Conservation (phyloP, 2,329 filamentous ascomycete genomes). For the Sclerotinia subarctica region DNA sequence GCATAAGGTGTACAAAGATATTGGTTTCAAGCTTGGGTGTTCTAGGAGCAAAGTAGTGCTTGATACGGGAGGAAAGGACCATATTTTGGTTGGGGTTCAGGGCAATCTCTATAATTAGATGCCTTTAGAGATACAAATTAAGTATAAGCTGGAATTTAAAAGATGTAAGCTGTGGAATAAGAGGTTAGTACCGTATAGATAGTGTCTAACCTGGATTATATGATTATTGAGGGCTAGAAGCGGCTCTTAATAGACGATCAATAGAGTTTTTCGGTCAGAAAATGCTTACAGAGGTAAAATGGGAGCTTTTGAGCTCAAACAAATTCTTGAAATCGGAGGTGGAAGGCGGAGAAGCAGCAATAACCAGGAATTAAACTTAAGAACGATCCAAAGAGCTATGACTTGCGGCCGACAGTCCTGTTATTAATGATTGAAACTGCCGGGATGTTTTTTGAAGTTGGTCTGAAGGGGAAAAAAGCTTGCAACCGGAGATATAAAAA, state of each 20-base stretch:
- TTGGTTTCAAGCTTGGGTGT: background rate
- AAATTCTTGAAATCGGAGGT: background rate
- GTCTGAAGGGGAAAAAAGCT: background rate
- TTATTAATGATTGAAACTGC: background rate
- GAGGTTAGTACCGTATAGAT: background rate
- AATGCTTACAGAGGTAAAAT: background rate
- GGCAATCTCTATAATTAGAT: no score
- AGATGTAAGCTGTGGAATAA: background rate
- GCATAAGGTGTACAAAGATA: conserved; percentile 1
- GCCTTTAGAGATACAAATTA: background rate
- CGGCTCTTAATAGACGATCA: background rate
- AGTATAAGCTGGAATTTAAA: background rate
- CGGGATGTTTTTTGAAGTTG: background rate
- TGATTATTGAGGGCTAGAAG: background rate
- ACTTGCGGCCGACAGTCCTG: background rate
- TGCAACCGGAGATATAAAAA: background rate
- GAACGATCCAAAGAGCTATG: background rate
- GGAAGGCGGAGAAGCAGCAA: background rate
- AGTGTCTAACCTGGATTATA: background rate
- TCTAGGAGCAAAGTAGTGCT: background rate
- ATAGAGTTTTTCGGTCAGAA: no score
- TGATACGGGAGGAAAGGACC: background rate
- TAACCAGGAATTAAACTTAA: background rate
- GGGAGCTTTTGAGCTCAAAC: background rate
- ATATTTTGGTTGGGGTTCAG: background rate